phyloP scores from a whole-genome alignment of 148 eudicot genomes.

The Salicornia ramosissima region DNA sequence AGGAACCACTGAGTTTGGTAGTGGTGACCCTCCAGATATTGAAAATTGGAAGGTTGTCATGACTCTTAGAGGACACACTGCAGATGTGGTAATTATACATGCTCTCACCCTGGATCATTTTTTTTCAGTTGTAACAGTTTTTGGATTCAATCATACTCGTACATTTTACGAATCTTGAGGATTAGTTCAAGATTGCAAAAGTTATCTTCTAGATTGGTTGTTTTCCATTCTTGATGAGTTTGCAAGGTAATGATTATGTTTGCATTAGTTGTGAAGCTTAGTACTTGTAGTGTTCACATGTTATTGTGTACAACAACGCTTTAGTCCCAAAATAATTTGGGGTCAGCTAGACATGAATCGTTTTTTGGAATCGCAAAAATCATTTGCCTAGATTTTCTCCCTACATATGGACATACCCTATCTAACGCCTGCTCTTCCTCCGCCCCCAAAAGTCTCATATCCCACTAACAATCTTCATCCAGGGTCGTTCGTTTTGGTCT shows the following conservation, averaged over 20 bases:
- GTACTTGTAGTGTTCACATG: constrained; percentile 4
- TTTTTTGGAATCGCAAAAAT: too few relatives aligned
- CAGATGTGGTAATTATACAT: constrained; percentile 84
- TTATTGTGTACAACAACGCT: too few relatives aligned
- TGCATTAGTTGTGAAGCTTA: background rate
- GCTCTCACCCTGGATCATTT: background rate
- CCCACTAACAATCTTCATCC: too few relatives aligned
- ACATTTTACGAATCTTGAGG: background rate
- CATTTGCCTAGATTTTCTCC: too few relatives aligned
- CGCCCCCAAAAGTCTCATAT: too few relatives aligned
- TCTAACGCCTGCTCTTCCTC: too few relatives aligned
- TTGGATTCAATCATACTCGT: background rate
- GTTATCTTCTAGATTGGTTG: background rate
- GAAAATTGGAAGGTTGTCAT: constrained; percentile 94
- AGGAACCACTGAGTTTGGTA: constrained; percentile 96
- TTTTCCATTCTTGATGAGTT: background rate
- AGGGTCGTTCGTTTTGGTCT: too few relatives aligned
- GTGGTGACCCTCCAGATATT: constrained; percentile 96
- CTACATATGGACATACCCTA: too few relatives aligned
- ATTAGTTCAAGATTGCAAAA: background rate
- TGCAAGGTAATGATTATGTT: background rate
- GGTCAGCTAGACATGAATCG: too few relatives aligned
- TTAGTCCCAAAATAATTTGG: too few relatives aligned
- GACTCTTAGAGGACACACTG: constrained; percentile 95
- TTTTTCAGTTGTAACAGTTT: background rate